These are phyloP conservation scores for Corylus avellana DNA, from an alignment of 306 rosid species.

Conservation along the genomic window DNA sequence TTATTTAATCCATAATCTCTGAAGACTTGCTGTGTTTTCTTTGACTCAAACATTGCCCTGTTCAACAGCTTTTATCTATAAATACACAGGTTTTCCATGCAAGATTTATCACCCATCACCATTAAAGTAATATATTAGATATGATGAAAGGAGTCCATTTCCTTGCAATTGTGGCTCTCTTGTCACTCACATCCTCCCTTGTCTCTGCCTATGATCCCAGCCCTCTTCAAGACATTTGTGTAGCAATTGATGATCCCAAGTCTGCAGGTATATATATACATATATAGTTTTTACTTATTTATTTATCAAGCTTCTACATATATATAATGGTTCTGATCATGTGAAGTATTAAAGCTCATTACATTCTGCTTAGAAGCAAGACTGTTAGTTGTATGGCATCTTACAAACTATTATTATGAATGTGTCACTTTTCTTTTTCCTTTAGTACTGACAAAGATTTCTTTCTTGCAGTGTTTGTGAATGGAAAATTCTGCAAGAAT, in stretches of 20 bases:
- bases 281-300: too few species aligned
- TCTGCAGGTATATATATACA: background rate
- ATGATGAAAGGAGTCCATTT: background rate
- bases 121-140: too few species aligned
- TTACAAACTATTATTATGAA: too few species aligned
- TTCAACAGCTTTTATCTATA: background rate
- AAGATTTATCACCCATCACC: background rate
- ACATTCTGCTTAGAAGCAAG: too few species aligned
- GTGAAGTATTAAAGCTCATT: too few species aligned
- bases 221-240: background rate
- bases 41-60: background rate
- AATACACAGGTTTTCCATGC: background rate
- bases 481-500: slow-evolving; percentile 2
- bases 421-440: too few species aligned
- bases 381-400: too few species aligned
- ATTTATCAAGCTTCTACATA: too few species aligned
- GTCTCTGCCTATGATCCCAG: background rate
- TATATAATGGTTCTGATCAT: too few species aligned
- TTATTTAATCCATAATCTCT: background rate
- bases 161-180: background rate
- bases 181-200: background rate
- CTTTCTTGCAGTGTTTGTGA: background rate
- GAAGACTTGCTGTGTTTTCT: background rate
- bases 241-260: background rate
- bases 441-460: background rate